Percentiles rank a stretch among this genome's conserved stretches.
These are phyloP conservation scores for Adansonia digitata DNA, from an alignment of 345 rosid genomes.

Conservation along the genomic window DNA sequence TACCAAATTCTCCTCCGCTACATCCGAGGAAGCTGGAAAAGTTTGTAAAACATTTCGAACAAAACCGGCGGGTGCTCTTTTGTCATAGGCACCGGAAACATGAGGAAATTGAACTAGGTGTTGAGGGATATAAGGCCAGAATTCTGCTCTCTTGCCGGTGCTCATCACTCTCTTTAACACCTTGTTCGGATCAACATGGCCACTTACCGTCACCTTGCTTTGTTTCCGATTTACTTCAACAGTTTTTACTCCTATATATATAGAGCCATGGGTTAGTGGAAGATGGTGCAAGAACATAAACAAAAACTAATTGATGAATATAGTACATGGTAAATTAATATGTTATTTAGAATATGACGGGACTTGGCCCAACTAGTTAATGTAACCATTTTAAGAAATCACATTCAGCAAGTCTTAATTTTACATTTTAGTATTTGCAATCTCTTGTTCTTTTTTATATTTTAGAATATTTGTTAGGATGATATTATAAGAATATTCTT, in stretches of 20 bases:
- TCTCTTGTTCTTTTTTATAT: too few species aligned
- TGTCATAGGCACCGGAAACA: slow-evolving; percentile 50
- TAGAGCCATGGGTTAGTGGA: not conserved
- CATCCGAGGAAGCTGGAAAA: slow-evolving; percentile 40
- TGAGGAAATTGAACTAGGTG: slow-evolving; percentile 53
- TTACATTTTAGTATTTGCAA: too few species aligned
- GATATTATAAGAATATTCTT: too few species aligned
- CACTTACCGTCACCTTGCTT: slow-evolving; percentile 47
- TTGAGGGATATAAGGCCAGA: slow-evolving; percentile 75
- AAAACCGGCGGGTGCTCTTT: slow-evolving; percentile 53
- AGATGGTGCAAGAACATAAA: not conserved
- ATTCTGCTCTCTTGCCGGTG: slow-evolving; percentile 65
- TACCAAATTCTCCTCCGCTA: slow-evolving; percentile 41
- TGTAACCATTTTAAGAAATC: too few species aligned
- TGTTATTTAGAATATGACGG: too few species aligned
- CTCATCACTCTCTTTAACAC: slow-evolving; percentile 59
- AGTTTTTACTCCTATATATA: slow-evolving; percentile 44
- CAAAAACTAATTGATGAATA: too few species aligned
- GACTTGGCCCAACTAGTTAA: too few species aligned
- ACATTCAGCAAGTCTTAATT: too few species aligned
- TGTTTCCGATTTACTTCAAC: slow-evolving; percentile 60
- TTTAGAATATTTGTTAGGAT: too few species aligned
- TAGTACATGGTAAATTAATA: not conserved
- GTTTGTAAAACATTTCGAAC: slow-evolving; percentile 56
- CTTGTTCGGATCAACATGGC: slow-evolving; percentile 57